Conservation (phyloP, 495 filamentous ascomycete genomes). For the Clavariopsis aquatica region DNA sequence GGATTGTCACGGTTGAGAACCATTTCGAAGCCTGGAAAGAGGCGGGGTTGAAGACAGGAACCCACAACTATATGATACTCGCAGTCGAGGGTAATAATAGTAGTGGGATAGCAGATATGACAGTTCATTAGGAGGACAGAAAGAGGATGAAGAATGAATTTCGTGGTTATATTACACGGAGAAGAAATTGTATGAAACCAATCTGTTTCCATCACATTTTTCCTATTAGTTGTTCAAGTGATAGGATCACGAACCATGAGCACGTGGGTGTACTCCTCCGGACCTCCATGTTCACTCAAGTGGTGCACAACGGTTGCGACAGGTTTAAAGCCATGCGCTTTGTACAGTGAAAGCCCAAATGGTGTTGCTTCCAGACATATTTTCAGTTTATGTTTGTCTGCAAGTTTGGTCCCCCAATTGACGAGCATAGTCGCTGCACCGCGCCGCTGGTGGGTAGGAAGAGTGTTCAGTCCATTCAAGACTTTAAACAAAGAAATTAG, state of each 20-base stretch:
- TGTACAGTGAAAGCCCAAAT: neutral
- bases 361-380: neutral
- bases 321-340: neutral
- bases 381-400: neutral
- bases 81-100: conserved; percentile 56
- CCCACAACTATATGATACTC: conserved; percentile 47
- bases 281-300: neutral
- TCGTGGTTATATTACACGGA: too few relatives aligned
- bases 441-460: neutral
- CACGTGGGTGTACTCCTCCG: neutral
- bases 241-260: neutral
- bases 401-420: neutral
- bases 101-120: conserved; percentile 10
- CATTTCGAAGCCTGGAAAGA: conserved; percentile 45
- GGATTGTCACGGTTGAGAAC: conserved; percentile 51
- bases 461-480: neutral
- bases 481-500: neutral
- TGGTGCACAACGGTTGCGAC: neutral
- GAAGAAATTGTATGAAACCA: too few relatives aligned
- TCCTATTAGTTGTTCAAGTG: neutral
- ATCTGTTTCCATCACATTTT: neutral
- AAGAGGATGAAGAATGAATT: neutral
- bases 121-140: neutral
- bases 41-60: conserved; percentile 44
- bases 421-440: neutral